These are phyloP conservation scores for Artomyces pyxidatus DNA, from an alignment of 768 basidiomycete species.

Conservation along the genomic window DNA sequence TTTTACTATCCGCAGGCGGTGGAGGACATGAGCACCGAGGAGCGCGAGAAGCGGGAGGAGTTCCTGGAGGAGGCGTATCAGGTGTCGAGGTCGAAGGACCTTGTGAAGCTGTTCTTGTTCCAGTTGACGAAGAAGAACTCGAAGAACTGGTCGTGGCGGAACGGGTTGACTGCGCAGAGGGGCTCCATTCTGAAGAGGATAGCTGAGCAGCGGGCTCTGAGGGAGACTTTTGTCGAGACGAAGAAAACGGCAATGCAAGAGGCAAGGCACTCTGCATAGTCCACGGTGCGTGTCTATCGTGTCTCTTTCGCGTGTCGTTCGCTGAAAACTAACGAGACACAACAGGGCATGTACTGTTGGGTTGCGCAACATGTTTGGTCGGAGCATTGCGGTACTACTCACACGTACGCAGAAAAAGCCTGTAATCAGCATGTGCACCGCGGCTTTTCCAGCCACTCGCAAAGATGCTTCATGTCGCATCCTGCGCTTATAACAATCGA, in stretches of 20 bases:
- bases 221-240: slow-evolving; percentile 32
- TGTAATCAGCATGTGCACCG: too few relatives aligned
- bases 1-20: slow-evolving; percentile 85
- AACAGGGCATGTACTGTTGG: too few relatives aligned
- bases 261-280: too few relatives aligned
- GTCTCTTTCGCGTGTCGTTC: too few relatives aligned
- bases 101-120: slow-evolving; percentile 27
- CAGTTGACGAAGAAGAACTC: slow-evolving; percentile 29
- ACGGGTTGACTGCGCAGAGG: slow-evolving; percentile 29
- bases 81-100: slow-evolving; percentile 29
- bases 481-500: too few relatives aligned
- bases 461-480: too few relatives aligned
- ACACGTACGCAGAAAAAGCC: too few relatives aligned
- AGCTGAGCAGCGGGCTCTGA: slow-evolving; percentile 35
- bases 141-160: slow-evolving; percentile 32
- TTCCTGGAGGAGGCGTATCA: slow-evolving; percentile 59
- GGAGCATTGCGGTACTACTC: too few relatives aligned
- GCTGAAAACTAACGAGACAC: too few relatives aligned
- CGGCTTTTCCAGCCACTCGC: too few relatives aligned
- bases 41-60: slow-evolving; percentile 46
- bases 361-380: too few relatives aligned
- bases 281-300: too few relatives aligned
- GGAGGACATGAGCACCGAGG: slow-evolving; percentile 65
- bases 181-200: slow-evolving; percentile 45
- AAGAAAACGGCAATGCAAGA: slow-evolving; percentile 26